Conservation (phyloP, 2,329 filamentous ascomycete species). For the Paraconiothyrium sp. region DNA sequence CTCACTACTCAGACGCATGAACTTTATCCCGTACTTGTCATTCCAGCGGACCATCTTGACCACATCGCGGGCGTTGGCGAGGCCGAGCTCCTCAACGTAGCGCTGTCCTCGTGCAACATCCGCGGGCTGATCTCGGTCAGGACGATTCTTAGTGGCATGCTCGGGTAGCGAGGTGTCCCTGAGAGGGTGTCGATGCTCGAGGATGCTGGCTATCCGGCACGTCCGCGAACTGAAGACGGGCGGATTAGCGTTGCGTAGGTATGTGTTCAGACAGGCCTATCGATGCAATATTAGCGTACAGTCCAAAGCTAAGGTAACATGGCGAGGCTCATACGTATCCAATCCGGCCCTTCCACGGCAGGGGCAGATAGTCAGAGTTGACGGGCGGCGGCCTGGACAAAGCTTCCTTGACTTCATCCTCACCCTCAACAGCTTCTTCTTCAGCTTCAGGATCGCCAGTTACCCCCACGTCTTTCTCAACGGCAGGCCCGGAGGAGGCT, state of each 20-base stretch:
- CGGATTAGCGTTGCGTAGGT: conserved; percentile 81
- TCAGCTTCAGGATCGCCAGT: conserved; percentile 62
- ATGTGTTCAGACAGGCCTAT: conserved; percentile 90
- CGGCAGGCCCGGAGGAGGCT: conserved; percentile 17
- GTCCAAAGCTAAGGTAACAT: conserved; percentile 20
- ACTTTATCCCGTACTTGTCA: conserved; percentile 88
- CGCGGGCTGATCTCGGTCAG: conserved; percentile 75
- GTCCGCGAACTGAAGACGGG: conserved; percentile 91
- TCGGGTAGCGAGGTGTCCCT: conserved; percentile 78
- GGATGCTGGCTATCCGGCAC: conserved; percentile 87
- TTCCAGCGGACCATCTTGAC: conserved; percentile 92
- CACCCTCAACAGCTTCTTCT: conserved; percentile 55
- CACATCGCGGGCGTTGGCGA: conserved; percentile 85
- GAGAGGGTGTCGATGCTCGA: conserved; percentile 87
- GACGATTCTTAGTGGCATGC: conserved; percentile 85
- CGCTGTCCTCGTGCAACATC: conserved; percentile 72
- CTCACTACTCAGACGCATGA: conserved; percentile 90
- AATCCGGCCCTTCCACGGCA: conserved; percentile 89
- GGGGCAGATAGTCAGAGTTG: conserved; percentile 81
- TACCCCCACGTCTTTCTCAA: conserved; percentile 33
- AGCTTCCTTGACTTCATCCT: conserved; percentile 67
- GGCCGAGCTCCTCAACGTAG: conserved; percentile 79
- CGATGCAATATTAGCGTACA: conserved; percentile 28
- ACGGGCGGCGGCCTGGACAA: conserved; percentile 75
- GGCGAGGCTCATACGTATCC: conserved; percentile 74